Conservation (phyloP, 306 rosid species). For the Psophocarpus tetragonolobus region DNA sequence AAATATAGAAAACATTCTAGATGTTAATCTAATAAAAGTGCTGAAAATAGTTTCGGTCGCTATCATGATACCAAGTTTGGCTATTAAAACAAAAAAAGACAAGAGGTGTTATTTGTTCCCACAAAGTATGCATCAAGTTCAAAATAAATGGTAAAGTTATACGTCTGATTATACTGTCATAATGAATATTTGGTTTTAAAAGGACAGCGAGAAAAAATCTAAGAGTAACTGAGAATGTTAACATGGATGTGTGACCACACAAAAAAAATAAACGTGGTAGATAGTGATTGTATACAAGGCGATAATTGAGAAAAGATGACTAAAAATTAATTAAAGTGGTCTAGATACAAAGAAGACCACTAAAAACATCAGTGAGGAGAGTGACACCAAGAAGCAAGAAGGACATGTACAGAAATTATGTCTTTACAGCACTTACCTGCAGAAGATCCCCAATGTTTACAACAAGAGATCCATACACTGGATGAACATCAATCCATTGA, state of each 20-base stretch:
- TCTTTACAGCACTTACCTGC: slow-evolving; percentile 17
- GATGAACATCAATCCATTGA: slow-evolving; percentile 34
- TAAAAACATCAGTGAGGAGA: background rate
- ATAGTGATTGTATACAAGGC: background rate
- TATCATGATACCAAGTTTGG: background rate
- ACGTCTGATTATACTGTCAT: background rate
- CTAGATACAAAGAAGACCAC: background rate
- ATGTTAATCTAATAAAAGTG: background rate
- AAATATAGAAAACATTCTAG: too few species aligned
- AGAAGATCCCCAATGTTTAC: slow-evolving; percentile 40
- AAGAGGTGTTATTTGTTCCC: background rate
- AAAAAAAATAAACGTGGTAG: background rate
- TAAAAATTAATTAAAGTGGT: background rate
- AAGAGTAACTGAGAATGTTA: background rate
- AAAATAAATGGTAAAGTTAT: background rate
- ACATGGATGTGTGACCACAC: background rate
- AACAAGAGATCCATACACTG: slow-evolving; percentile 34
- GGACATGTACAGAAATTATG: background rate
- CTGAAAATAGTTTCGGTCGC: background rate
- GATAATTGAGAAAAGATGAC: background rate
- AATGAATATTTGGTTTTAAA: background rate
- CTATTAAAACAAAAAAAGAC: background rate
- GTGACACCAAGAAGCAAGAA: background rate
- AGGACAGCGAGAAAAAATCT: background rate
- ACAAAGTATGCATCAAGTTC: background rate